phyloP scores from a whole-genome alignment of 345 rosid species.

The Arabidopsis arenosa region DNA sequence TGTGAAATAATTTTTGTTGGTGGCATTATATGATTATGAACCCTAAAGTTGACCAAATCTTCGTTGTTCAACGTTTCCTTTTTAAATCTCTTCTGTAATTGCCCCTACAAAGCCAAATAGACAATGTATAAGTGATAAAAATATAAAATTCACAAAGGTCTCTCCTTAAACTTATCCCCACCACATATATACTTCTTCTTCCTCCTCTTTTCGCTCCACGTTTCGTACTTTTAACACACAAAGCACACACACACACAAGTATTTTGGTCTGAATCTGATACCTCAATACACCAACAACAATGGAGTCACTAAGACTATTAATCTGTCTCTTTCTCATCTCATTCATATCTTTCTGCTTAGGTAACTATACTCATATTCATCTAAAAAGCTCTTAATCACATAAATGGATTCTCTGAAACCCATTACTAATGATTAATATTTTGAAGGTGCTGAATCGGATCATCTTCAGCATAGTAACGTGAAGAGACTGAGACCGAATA shows the following conservation, averaged over 20 bases:
- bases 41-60: constrained; percentile 22
- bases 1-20: background rate
- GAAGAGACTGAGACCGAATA: constrained; percentile 45
- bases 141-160: background rate
- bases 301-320: constrained; percentile 24
- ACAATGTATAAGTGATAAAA: background rate
- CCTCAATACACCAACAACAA: constrained; percentile 18
- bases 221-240: constrained; percentile 24
- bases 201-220: constrained; percentile 42
- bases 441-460: constrained; percentile 36
- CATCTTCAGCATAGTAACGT: constrained; percentile 15
- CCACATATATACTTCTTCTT: constrained; percentile 34
- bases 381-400: background rate
- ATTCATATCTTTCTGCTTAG: constrained; percentile 23
- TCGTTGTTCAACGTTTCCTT: constrained; percentile 2
- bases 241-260: constrained; percentile 21
- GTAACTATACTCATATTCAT: constrained; percentile 17
- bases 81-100: background rate
- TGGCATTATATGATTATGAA: background rate
- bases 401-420: background rate
- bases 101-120: constrained; percentile 13
- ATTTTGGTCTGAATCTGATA: constrained; percentile 30
- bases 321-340: constrained; percentile 31
- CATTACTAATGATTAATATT: constrained; percentile 8
- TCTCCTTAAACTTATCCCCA: constrained; percentile 33